phyloP scores from a whole-genome alignment of 768 basidiomycete species.

The Tremella yokohamensis region DNA sequence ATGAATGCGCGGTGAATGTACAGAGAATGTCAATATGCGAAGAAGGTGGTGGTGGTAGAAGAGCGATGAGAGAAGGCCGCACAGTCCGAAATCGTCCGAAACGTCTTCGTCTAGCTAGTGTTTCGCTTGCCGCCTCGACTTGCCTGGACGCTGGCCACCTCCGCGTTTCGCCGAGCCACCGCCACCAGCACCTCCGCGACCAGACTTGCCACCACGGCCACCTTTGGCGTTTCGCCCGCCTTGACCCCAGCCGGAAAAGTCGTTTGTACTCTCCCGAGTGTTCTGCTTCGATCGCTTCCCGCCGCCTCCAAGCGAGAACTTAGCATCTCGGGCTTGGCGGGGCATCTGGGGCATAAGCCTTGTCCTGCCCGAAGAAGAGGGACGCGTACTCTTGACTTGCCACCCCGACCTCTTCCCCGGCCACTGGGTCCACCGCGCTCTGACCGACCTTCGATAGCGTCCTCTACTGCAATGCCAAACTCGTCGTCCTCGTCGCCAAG shows the following conservation, averaged over 20 bases:
- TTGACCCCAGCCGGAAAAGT: constrained; percentile 56
- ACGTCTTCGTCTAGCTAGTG: no score
- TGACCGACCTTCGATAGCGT: constrained; percentile 60
- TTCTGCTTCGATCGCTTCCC: constrained; percentile 70
- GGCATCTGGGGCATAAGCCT: constrained; percentile 53
- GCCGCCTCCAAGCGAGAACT: constrained; percentile 68
- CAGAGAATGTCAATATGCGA: no score
- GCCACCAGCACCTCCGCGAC: constrained; percentile 50
- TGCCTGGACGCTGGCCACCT: constrained; percentile 44
- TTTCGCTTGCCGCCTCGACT: constrained; percentile 25
- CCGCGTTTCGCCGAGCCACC: constrained; percentile 46
- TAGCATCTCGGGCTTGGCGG: constrained; percentile 66
- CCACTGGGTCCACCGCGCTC: constrained; percentile 33
- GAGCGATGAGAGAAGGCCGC: no score
- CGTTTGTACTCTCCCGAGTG: constrained; percentile 72
- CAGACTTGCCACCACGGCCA: constrained; percentile 42
- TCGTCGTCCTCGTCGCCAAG: constrained; percentile 61
- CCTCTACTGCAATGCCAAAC: constrained; percentile 87
- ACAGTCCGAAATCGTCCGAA: no score
- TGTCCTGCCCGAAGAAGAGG: constrained; percentile 13
- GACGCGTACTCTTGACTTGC: neutral
- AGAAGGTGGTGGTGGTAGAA: no score
- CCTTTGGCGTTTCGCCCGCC: constrained; percentile 42
- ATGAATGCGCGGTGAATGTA: no score
- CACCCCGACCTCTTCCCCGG: constrained; percentile 20